A percentile compares a stretch with the other conserved stretches of the same genome.
Conservation (phyloP, 768 basidiomycete species). For the Exidia glandulosa region DNA sequence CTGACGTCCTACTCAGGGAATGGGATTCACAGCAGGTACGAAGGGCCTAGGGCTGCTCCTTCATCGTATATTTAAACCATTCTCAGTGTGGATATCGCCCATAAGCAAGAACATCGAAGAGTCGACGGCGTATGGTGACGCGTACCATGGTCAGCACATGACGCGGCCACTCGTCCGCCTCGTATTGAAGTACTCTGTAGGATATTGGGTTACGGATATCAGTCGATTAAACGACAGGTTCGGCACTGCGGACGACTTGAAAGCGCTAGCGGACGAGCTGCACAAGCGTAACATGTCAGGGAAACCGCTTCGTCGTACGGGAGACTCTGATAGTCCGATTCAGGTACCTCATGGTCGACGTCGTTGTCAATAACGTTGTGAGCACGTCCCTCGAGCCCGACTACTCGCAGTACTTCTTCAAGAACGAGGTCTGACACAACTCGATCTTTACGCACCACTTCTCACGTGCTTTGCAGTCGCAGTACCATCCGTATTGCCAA, state of each 20-base stretch:
- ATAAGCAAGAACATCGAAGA: conserved; percentile 71
- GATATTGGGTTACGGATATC: conserved; percentile 72
- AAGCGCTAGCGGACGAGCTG: conserved; percentile 49
- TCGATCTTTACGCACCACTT: not conserved
- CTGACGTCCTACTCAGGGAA: not conserved
- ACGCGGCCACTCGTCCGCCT: not conserved
- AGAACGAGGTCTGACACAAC: conserved; percentile 34
- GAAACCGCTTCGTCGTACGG: not conserved
- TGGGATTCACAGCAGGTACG: conserved; percentile 8
- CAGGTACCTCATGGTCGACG: conserved; percentile 75
- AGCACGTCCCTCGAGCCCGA: conserved; percentile 50
- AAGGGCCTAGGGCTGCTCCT: not conserved
- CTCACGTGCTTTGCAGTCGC: conserved; percentile 28
- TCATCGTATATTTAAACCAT: not conserved
- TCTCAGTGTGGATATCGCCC: conserved; percentile 71
- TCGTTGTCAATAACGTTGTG: conserved; percentile 83
- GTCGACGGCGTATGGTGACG: conserved; percentile 63
- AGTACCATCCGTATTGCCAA: conserved; percentile 71
- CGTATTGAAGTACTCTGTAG: not conserved
- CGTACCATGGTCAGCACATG: conserved; percentile 47
- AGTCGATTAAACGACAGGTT: conserved; percentile 57
- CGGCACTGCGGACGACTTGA: conserved; percentile 63
- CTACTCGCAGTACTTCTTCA: conserved; percentile 58
- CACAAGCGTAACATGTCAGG: conserved; percentile 63
- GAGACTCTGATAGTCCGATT: not conserved